Evolutionary conservation across 2,329 filamentous ascomycete genomes (phyloP), one percentile per base, ranked within the genome.

Genomic region (Cercospora berteroae): DNA sequence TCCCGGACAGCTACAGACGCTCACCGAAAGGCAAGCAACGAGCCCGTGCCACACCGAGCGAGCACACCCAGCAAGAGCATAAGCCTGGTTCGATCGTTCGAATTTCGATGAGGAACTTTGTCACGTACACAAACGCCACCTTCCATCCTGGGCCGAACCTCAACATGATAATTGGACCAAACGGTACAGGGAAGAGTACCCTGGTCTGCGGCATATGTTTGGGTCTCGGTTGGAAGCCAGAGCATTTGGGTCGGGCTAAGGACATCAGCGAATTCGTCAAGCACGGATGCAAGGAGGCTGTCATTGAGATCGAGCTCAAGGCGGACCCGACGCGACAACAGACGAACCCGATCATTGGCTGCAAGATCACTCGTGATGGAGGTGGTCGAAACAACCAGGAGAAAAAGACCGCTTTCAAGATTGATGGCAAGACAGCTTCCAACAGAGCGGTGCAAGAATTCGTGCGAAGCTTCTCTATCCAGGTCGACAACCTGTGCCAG

Each of bases 91-190:
- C 95, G 9, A 96, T 99, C 72, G 89, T 97, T 59, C 88, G 94
- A 39, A 93, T 99, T 58, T 90, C 88, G 72, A 85, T 98, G 55
- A 87, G 86, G 59, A 92, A 98, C 79, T 99, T 99, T 74, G 93
- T 99, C 64, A 99, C 95, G 0, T 99, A 99, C 80, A 93, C 92
- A 60, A 88, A 90, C 63, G 94, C 93, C 64, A 94, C 97, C 71
- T 97, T 98, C 79, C 88, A 90, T 67, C 93, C 93, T 12, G 95
- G 95, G 0, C 94, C 95, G 0, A 94, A 92, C 77, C 80, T 99
- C 75, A 99, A 99, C 78, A 98, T 99, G 94, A 90, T 99, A 63
- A 97, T 99, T 73, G 95, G 95, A 0, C 95, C 95, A n/a, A 99
- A 99, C 75, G 95, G 95, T 36, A 98, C 95, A 0, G 95, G 95